These are phyloP conservation scores for Penicillium paradoxum DNA, from an alignment of 495 filamentous ascomycete genomes.

Conservation along the genomic window DNA sequence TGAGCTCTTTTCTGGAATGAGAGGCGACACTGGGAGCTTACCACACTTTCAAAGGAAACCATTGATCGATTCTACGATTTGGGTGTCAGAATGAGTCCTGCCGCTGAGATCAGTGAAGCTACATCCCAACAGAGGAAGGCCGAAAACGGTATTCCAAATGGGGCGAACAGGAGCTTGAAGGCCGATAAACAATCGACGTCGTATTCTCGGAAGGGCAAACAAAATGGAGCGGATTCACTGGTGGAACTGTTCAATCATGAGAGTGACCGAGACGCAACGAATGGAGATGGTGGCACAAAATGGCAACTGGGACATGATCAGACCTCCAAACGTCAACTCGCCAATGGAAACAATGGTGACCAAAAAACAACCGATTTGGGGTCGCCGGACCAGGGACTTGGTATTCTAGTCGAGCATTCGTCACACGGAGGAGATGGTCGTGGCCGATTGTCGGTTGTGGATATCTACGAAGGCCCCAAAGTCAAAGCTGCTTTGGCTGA, in stretches of 20 bases:
- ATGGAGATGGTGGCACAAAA: neutral
- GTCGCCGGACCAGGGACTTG: conserved; percentile 18
- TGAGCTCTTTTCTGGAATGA: neutral
- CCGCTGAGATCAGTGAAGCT: conserved; percentile 4
- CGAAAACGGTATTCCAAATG: neutral
- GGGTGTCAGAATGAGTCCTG: conserved; percentile 8
- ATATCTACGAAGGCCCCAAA: conserved; percentile 19
- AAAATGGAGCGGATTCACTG: no score
- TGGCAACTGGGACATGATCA: neutral
- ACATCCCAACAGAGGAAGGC: conserved; percentile 6
- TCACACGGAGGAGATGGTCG: neutral
- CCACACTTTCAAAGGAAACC: neutral
- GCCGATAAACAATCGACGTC: neutral
- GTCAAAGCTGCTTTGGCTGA: conserved; percentile 20
- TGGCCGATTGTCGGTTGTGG: conserved; percentile 12
- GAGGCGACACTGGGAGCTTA: neutral
- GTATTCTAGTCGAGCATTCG: conserved; percentile 20
- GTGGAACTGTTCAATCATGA: neutral
- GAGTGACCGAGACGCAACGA: neutral
- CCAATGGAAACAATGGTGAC: neutral
- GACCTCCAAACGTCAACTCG: neutral
- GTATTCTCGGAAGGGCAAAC: neutral
- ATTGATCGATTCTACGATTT: neutral
- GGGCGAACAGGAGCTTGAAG: neutral
- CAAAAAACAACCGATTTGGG: neutral